Base-by-base conservation (phyloP, 176 grass and related monocot genomes). In the Canna indica region DNA sequence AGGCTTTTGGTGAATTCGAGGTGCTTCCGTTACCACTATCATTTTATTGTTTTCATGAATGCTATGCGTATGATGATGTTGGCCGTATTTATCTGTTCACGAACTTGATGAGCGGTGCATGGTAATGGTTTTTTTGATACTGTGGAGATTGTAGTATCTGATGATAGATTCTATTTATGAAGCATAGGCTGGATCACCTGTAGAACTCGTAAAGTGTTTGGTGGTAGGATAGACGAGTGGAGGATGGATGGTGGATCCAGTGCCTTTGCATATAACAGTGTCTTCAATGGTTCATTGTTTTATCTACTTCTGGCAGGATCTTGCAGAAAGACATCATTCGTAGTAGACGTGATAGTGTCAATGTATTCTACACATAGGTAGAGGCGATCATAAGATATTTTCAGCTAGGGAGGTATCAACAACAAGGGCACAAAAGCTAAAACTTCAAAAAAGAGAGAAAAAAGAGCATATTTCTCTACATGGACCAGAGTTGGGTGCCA, bases 1-100 rank as follows among this genome's bases (percentile, higher is more conserved):
- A 86, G 18, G 78, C 85, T 25, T 96, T 96, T 76, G 79, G 88
- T 7, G 92, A 96, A 81, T 96, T 96, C 74, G 88, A 96, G 88
- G 92, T 91, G 87, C 68, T 66, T 20, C 7, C 67, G 5, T 50
- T 54, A 70, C 18, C 63, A 44, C 35, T 22, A 42, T 45, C 56
- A 59, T 53, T 4, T 10, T 45, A 1, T 46, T 75, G 62, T 54
- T 76, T 33, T 30, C 29, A 11, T 15, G 24, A 12, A 8, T 13
- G 28, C 24, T 30, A 61, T 50, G 20, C 20, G 47, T 26, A 25
- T 58, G 1, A 22, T 58, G n/a, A 25, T 58, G n/a, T 56, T 56
- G 52, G 5, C 4, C n/a, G 52, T 6, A 58, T 18, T 58, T 10
- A 8, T 26, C 11, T 12, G 33, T 18, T 32, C 11, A 62, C 16